Conservation (phyloP, 208 protist genomes). For the Lotmaria passim region DNA sequence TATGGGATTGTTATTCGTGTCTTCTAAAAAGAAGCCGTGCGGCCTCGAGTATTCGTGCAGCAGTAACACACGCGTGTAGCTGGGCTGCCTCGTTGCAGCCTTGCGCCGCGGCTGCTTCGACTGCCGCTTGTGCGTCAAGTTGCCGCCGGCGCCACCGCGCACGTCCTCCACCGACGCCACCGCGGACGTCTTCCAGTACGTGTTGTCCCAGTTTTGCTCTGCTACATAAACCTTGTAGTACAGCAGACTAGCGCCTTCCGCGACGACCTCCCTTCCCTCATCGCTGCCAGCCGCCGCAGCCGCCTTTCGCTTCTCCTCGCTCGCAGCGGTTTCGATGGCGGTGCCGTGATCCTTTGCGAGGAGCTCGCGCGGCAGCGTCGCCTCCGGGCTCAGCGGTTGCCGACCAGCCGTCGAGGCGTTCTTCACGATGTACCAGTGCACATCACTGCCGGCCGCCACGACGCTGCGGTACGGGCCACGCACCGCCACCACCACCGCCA, state of each 20-base stretch:
- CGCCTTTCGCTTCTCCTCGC: slow-evolving; percentile 1
- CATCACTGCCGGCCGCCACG: slow-evolving; percentile 27
- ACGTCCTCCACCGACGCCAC: slow-evolving; percentile 8
- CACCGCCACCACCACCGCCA: slow-evolving; percentile 69
- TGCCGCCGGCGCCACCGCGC: neutral
- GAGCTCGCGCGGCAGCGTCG: slow-evolving; percentile 8
- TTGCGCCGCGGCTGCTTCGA: slow-evolving; percentile 5
- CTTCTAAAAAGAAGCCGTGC: slow-evolving; percentile 43
- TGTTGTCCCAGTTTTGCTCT: slow-evolving; percentile 78
- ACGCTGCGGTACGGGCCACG: slow-evolving; percentile 39
- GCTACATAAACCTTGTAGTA: slow-evolving; percentile 60
- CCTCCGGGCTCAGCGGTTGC: slow-evolving; percentile 17
- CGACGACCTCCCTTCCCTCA: neutral
- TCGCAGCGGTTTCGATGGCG: neutral
- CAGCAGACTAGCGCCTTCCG: slow-evolving; percentile 3
- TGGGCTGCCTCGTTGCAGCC: slow-evolving; percentile 1
- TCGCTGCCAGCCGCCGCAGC: slow-evolving; percentile 5
- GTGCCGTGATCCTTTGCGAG: neutral
- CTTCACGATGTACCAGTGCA: slow-evolving; percentile 31
- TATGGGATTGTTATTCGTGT: slow-evolving; percentile 44
- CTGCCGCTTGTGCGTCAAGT: neutral
- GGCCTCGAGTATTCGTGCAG: slow-evolving; percentile 45
- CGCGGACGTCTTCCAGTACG: slow-evolving; percentile 39
- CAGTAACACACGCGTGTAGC: slow-evolving; percentile 44
- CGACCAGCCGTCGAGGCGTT: slow-evolving; percentile 12